phyloP scores from a whole-genome alignment of 345 rosid genomes.

The Camelina laxa region DNA sequence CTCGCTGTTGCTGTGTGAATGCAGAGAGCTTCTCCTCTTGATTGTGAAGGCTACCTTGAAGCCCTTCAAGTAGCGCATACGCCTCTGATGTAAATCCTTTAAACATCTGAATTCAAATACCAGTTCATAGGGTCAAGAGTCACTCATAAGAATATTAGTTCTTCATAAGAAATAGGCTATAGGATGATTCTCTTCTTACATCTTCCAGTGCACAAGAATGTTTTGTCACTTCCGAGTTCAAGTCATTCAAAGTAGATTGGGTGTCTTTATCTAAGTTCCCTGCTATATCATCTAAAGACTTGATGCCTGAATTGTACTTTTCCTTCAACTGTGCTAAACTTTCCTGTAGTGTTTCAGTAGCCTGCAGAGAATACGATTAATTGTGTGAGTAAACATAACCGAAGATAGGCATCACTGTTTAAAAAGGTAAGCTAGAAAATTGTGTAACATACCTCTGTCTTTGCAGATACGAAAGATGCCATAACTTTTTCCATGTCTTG shows the following conservation, averaged over 20 bases:
- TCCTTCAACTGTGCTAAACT: conserved; percentile 69
- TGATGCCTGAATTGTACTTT: conserved; percentile 71
- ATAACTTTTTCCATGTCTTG: conserved; percentile 89
- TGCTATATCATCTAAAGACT: conserved; percentile 72
- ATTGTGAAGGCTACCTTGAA: conserved; percentile 73
- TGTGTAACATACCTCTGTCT: conserved; percentile 62
- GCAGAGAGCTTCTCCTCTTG: conserved; percentile 79
- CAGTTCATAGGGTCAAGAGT: conserved; percentile 4
- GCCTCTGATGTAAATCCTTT: conserved; percentile 84
- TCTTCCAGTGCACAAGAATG: conserved; percentile 78
- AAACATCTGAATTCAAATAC: conserved; percentile 65
- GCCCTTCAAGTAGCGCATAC: conserved; percentile 70
- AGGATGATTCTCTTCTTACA: conserved; percentile 51
- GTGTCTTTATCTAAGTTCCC: conserved; percentile 70
- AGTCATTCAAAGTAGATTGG: conserved; percentile 65
- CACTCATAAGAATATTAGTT: conserved; percentile 13
- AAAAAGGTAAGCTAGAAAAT: background rate
- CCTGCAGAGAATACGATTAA: conserved; percentile 52
- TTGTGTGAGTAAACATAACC: background rate
- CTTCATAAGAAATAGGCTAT: conserved; percentile 3
- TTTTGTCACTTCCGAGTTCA: conserved; percentile 82
- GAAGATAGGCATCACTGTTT: background rate
- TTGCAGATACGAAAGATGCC: conserved; percentile 85
- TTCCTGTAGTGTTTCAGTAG: conserved; percentile 75
- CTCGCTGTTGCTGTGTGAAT: conserved; percentile 75